phyloP scores from a whole-genome alignment of 805 yeast genomes.

The Yamadazyma kitorensis region DNA sequence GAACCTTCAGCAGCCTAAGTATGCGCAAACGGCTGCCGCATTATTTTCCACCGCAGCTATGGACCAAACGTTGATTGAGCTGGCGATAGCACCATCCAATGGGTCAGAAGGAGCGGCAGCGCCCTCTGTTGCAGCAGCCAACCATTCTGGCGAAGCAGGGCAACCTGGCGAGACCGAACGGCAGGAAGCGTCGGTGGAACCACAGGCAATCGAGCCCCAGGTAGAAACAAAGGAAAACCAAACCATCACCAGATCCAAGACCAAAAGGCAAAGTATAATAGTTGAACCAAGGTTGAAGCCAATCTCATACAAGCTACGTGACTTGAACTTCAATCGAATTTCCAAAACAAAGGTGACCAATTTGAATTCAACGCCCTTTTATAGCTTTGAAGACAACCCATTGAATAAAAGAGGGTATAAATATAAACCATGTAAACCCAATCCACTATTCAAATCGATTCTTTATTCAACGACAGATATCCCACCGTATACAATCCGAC shows the following conservation, averaged over 20 bases:
- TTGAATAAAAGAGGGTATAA: constrained; percentile 76
- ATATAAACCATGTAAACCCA: constrained; percentile 75
- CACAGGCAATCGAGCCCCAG: too few relatives aligned
- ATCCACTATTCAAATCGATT: constrained; percentile 52
- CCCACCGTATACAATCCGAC: constrained; percentile 58
- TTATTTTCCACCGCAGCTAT: too few relatives aligned
- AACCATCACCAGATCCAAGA: constrained; percentile 26
- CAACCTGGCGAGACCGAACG: too few relatives aligned
- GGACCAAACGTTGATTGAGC: too few relatives aligned
- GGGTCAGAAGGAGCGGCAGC: too few relatives aligned
- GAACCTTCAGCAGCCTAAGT: too few relatives aligned
- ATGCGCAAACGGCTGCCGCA: too few relatives aligned
- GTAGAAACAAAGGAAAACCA: too few relatives aligned
- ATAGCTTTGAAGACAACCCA: constrained; percentile 72
- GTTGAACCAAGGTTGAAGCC: constrained; percentile 15
- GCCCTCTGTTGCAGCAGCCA: too few relatives aligned
- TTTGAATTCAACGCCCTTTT: constrained; percentile 10
- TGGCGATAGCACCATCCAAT: too few relatives aligned
- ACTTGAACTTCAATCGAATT: constrained; percentile 5
- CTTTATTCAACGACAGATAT: constrained; percentile 72
- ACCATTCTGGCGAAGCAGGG: too few relatives aligned
- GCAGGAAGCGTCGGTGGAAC: too few relatives aligned
- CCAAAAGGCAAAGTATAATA: constrained; percentile 10
- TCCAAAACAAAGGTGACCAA: constrained; percentile 3
- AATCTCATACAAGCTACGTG: constrained; percentile 4